Conservation (phyloP, 257 asterid species). For the Przewalskia tangutica region DNA sequence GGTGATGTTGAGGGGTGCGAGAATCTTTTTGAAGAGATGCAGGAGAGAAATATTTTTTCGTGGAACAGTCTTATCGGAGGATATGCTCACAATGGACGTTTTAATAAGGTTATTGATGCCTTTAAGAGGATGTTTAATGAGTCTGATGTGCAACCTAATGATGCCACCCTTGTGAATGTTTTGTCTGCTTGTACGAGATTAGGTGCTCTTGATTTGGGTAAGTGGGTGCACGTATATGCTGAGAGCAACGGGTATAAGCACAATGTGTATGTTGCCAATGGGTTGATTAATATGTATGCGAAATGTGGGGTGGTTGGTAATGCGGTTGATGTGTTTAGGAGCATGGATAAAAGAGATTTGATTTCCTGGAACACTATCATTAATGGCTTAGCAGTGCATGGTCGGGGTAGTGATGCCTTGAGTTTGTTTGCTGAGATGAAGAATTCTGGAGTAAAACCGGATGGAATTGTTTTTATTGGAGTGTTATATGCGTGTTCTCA, state of each 20-base stretch:
- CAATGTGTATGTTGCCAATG: constrained; percentile 57
- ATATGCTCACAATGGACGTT: constrained; percentile 42
- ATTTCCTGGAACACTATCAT: constrained; percentile 81
- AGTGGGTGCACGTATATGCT: constrained; percentile 56
- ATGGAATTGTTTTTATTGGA: constrained; percentile 65
- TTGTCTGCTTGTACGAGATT: constrained; percentile 63
- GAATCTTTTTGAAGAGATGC: constrained; percentile 51
- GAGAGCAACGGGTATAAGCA: constrained; percentile 32
- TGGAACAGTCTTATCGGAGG: constrained; percentile 87
- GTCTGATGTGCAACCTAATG: constrained; percentile 51
- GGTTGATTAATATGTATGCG: constrained; percentile 68
- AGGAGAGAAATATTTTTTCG: constrained; percentile 55
- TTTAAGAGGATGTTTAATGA: constrained; percentile 54
- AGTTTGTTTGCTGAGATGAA: constrained; percentile 53
- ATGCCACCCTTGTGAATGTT: constrained; percentile 61
- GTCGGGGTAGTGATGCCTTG: constrained; percentile 60
- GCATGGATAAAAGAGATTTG: constrained; percentile 48
- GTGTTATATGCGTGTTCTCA: constrained; percentile 74
- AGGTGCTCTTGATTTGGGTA: constrained; percentile 69
- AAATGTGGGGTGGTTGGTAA: constrained; percentile 62
- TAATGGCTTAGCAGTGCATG: constrained; percentile 74
- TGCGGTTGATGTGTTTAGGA: constrained; percentile 42
- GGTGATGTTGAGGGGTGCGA: constrained; percentile 55
- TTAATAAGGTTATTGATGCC: constrained; percentile 36
- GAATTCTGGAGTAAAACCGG: constrained; percentile 43